A percentile compares a stretch with the other conserved stretches of the same genome.
phyloP scores from a whole-genome alignment of 106 monocot genomes.

The Dendrobium huoshanense region DNA sequence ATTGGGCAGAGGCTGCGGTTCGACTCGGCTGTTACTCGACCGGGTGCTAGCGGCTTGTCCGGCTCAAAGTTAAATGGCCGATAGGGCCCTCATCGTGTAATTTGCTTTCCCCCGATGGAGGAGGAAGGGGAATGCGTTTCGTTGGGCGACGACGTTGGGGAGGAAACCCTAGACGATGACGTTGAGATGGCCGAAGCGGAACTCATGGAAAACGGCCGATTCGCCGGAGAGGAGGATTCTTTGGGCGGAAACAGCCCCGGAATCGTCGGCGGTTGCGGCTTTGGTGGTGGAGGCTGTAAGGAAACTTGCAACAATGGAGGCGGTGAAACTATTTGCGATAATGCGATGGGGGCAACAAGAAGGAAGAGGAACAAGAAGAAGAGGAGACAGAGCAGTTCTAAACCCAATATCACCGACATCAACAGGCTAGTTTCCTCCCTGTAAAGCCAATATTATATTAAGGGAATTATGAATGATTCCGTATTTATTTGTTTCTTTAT shows the following conservation, averaged over 20 bases:
- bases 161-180: conserved; percentile 22
- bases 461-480: too few species aligned
- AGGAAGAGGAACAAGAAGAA: conserved; percentile 39
- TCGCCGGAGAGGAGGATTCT: neutral
- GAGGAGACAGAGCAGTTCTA: conserved; percentile 23
- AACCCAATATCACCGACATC: conserved; percentile 37
- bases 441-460: too few species aligned
- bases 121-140: neutral
- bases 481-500: too few species aligned
- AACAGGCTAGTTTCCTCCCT: conserved; percentile 29
- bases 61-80: too few species aligned
- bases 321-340: neutral
- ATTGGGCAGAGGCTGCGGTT: too few species aligned
- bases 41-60: too few species aligned
- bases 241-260: neutral
- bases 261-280: neutral
- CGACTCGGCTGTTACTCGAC: too few species aligned
- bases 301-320: neutral
- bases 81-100: too few species aligned
- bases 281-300: neutral
- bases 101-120: neutral
- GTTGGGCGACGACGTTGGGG: neutral
- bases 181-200: conserved; percentile 24
- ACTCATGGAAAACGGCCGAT: neutral
- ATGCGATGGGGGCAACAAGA: conserved; percentile 3